phyloP scores from a whole-genome alignment of 345 rosid species.

The Citrus mangshanensis region DNA sequence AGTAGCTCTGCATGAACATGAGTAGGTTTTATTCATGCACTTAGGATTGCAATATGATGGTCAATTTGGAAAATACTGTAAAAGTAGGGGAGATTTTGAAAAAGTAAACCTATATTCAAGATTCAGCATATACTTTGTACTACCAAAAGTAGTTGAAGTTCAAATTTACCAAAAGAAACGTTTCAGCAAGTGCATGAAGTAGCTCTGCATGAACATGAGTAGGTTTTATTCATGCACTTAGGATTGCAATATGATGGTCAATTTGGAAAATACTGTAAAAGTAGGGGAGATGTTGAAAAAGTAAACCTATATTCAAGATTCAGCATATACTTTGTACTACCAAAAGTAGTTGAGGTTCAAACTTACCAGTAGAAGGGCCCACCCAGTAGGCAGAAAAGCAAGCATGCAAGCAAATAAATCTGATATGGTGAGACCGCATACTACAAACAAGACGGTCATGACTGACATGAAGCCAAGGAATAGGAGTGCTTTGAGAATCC shows the following conservation, averaged over 20 bases:
- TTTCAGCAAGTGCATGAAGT: neutral
- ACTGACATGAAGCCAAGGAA: slow-evolving; percentile 85
- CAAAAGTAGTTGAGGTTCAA: neutral
- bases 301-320: no score
- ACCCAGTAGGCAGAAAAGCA: slow-evolving; percentile 86
- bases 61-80: neutral
- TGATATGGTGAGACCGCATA: slow-evolving; percentile 53
- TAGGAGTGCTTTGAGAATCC: slow-evolving; percentile 91
- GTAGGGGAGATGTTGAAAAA: no score
- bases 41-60: neutral
- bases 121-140: neutral
- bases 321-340: no score
- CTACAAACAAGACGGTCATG: slow-evolving; percentile 84
- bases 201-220: neutral
- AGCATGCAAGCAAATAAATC: slow-evolving; percentile 83
- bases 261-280: neutral
- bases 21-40: neutral
- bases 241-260: neutral
- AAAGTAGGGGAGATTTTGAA: neutral
- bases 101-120: neutral
- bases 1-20: neutral
- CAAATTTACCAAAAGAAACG: slow-evolving; percentile 48
- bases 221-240: neutral
- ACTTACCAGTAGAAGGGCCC: slow-evolving; percentile 93
- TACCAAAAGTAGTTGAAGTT: neutral